Percentiles rank a stretch among this genome's conserved stretches.
Evolutionary conservation across 306 rosid genomes (phyloP).

Genomic region (Coriaria nepalensis): DNA sequence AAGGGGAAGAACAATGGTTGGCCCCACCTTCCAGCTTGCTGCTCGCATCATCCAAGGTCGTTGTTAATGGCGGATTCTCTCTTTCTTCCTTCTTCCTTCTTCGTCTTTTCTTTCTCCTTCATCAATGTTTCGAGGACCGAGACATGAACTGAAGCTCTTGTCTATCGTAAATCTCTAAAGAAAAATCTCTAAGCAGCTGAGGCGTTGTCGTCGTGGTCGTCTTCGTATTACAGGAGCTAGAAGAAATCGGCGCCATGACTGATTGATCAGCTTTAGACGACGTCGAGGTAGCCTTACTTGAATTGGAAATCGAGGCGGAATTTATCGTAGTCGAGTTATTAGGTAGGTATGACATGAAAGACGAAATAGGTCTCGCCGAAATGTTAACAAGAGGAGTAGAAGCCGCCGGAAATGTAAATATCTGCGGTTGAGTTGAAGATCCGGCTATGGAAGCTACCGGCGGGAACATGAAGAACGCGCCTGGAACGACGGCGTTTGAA

Average conservation of each 20-base stretch:
- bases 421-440: slow-evolving; percentile 33
- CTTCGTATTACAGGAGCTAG: slow-evolving; percentile 5
- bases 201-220: slow-evolving; percentile 11
- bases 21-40: background rate
- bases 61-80: slow-evolving; percentile 9
- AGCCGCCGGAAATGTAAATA: slow-evolving; percentile 31
- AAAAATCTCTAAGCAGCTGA: slow-evolving; percentile 52
- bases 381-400: slow-evolving; percentile 20
- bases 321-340: slow-evolving; percentile 4
- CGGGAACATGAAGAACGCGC: slow-evolving; percentile 39
- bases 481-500: slow-evolving; percentile 40
- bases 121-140: slow-evolving; percentile 34
- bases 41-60: background rate
- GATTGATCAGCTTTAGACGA: slow-evolving; percentile 15
- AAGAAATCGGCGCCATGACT: slow-evolving; percentile 22
- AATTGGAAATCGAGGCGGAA: slow-evolving; percentile 9
- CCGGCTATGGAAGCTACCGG: slow-evolving; percentile 21
- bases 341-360: slow-evolving; percentile 32
- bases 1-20: background rate
- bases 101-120: background rate
- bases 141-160: slow-evolving; percentile 69
- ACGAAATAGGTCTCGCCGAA: slow-evolving; percentile 39
- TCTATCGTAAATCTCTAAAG: slow-evolving; percentile 52
- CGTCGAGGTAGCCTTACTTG: slow-evolving; percentile 12
- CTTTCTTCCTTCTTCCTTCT: background rate